Conservation (phyloP, 257 asterid species). For the Nicotiana tomentosiformis region DNA sequence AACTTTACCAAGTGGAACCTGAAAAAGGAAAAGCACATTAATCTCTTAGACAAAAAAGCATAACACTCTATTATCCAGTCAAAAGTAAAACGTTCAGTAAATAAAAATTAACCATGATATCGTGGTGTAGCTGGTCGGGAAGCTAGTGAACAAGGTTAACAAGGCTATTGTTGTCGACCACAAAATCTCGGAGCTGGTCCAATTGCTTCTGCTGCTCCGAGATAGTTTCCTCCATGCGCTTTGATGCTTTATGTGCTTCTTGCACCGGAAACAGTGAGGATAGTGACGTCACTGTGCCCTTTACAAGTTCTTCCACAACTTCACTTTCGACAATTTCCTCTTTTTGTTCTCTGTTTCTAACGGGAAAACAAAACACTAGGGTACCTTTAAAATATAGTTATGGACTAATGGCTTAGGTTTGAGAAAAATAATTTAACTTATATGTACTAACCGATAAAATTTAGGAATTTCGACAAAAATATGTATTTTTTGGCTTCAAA, state of each 20-base stretch:
- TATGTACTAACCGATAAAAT: no score
- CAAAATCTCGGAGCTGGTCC: constrained; percentile 45
- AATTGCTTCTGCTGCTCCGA: constrained; percentile 49
- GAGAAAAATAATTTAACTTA: no score
- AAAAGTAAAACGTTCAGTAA: not conserved
- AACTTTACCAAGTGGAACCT: constrained; percentile 94
- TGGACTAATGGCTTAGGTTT: no score
- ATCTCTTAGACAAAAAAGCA: not conserved
- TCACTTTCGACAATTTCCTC: not conserved
- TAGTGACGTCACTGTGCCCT: constrained; percentile 59
- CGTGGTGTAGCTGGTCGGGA: constrained; percentile 76
- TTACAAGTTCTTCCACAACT: constrained; percentile 15
- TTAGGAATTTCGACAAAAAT: no score
- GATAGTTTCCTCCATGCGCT: constrained; percentile 54
- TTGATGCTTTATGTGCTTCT: constrained; percentile 72
- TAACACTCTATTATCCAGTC: not conserved
- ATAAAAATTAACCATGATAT: constrained; percentile 50
- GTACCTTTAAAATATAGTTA: not conserved
- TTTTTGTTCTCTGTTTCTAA: not conserved
- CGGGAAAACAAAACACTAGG: not conserved
- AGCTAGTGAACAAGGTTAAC: constrained; percentile 69
- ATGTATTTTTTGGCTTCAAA: no score
- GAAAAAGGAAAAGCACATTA: not conserved
- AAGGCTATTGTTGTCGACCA: constrained; percentile 49
- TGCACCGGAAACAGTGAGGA: constrained; percentile 55